A percentile compares a stretch with the other conserved stretches of the same genome.
phyloP scores from a whole-genome alignment of 176 grass and related monocot genomes.

The Triticum timopheevii region DNA sequence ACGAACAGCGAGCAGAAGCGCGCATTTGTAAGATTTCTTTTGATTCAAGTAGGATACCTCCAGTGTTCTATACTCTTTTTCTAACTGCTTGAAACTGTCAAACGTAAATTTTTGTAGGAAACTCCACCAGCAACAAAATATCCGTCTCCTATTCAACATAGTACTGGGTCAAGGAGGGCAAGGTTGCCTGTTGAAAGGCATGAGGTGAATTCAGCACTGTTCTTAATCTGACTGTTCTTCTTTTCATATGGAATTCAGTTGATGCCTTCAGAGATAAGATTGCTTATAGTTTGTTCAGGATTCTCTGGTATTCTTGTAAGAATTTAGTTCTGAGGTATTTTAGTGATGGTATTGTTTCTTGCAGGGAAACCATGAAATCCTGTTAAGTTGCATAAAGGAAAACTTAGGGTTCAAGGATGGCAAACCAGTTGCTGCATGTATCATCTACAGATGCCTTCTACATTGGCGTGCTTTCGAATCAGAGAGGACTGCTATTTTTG shows the following conservation, averaged over 20 bases:
- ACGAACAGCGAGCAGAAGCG: slow-evolving; percentile 49
- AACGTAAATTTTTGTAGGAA: slow-evolving; percentile 58
- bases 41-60: slow-evolving; percentile 17
- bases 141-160: slow-evolving; percentile 53
- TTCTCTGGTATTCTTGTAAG: slow-evolving; percentile 3
- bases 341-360: slow-evolving; percentile 34
- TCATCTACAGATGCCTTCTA: slow-evolving; percentile 86
- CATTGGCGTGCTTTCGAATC: slow-evolving; percentile 89
- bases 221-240: not conserved
- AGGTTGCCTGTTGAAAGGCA: slow-evolving; percentile 68
- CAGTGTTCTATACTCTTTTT: slow-evolving; percentile 22
- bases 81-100: not conserved
- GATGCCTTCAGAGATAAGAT: not conserved
- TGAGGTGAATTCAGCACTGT: slow-evolving; percentile 56
- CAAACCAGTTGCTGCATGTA: slow-evolving; percentile 85
- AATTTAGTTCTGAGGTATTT: slow-evolving; percentile 14
- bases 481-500: slow-evolving; percentile 94
- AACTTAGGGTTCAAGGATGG: slow-evolving; percentile 88
- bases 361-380: slow-evolving; percentile 91
- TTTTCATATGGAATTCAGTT: not conserved
- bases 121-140: slow-evolving; percentile 68
- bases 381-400: slow-evolving; percentile 81
- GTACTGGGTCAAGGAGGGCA: slow-evolving; percentile 53
- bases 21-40: slow-evolving; percentile 69
- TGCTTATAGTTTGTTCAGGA: slow-evolving; percentile 13